Evolutionary conservation across 2,329 filamentous ascomycete species (phyloP).

Genomic region (Sordariomycetes sp.): DNA sequence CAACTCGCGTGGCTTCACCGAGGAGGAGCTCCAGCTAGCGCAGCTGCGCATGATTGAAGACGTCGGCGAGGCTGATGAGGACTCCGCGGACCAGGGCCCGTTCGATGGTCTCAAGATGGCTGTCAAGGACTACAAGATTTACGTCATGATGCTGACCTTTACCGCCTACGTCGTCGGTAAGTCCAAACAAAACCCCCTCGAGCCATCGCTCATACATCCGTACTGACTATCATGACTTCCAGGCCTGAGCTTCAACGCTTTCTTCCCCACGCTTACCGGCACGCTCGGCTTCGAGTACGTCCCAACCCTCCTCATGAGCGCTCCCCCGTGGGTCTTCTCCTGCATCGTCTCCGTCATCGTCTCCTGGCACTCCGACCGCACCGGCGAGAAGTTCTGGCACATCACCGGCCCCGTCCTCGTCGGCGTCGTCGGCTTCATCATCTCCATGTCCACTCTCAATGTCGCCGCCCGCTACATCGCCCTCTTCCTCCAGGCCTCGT

Average conservation of each 20-base stretch:
- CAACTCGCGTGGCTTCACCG: slow-evolving; percentile 43
- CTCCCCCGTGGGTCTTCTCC: slow-evolving; percentile 45
- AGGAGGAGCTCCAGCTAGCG: slow-evolving; percentile 41
- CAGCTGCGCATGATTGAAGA: slow-evolving; percentile 43
- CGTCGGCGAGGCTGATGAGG: slow-evolving; percentile 40
- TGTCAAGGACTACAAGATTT: slow-evolving; percentile 47
- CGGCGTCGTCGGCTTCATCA: slow-evolving; percentile 43
- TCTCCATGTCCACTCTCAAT: slow-evolving; percentile 43
- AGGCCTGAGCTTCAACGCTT: slow-evolving; percentile 43
- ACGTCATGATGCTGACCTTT: slow-evolving; percentile 27
- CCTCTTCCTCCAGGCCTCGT: slow-evolving; percentile 43
- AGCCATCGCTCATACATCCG: slow-evolving; percentile 40
- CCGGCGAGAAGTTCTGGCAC: slow-evolving; percentile 46
- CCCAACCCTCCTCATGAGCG: slow-evolving; percentile 39
- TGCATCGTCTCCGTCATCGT: slow-evolving; percentile 41
- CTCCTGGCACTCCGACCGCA: slow-evolving; percentile 41
- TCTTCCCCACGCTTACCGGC: slow-evolving; percentile 38
- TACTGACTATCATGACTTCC: slow-evolving; percentile 39
- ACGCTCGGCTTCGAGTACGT: slow-evolving; percentile 39
- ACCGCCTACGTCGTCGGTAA: not conserved
- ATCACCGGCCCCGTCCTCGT: slow-evolving; percentile 37
- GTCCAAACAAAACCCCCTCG: too few relatives aligned
- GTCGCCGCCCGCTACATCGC: slow-evolving; percentile 44
- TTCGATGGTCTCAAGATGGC: slow-evolving; percentile 44
- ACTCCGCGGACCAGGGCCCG: slow-evolving; percentile 31